phyloP scores from a whole-genome alignment of 2,329 filamentous ascomycete species.

The Mollisia scopiformis region DNA sequence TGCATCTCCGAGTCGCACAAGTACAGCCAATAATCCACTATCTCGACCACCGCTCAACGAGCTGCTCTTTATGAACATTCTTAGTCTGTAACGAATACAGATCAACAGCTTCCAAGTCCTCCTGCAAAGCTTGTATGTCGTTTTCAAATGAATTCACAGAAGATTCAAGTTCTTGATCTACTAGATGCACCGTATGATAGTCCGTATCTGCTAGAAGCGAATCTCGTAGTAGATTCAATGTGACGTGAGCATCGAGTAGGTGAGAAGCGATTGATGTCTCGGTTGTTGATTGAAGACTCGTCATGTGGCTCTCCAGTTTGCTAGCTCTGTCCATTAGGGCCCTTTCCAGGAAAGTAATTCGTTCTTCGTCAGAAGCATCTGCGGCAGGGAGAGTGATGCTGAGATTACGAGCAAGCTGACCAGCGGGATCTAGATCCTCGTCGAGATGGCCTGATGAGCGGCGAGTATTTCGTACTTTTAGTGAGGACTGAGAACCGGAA shows the following conservation, averaged over 20 bases:
- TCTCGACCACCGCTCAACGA: constrained; percentile 48
- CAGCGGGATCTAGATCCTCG: constrained; percentile 37
- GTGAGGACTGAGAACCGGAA: constrained; percentile 19
- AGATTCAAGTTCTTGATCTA: constrained; percentile 55
- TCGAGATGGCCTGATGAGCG: constrained; percentile 42
- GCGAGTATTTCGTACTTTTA: constrained; percentile 33
- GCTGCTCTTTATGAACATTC: constrained; percentile 52
- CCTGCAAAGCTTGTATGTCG: constrained; percentile 43
- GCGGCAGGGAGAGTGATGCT: constrained; percentile 46
- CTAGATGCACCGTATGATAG: constrained; percentile 50
- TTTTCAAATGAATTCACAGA: constrained; percentile 44
- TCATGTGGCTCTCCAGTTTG: constrained; percentile 49
- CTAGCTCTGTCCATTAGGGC: constrained; percentile 40
- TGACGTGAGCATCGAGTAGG: constrained; percentile 50
- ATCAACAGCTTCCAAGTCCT: constrained; percentile 38
- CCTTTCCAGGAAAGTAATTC: constrained; percentile 32
- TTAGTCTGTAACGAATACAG: constrained; percentile 40
- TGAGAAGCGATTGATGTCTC: constrained; percentile 47
- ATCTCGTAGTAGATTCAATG: constrained; percentile 52
- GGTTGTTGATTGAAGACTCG: constrained; percentile 52
- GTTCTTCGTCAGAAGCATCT: constrained; percentile 29
- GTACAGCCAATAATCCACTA: constrained; percentile 23
- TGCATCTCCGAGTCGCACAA: too few relatives aligned
- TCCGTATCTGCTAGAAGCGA: constrained; percentile 56
- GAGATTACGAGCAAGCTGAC: constrained; percentile 50